Evolutionary conservation across 106 monocot species (phyloP).

Genomic region (Apostasia shenzhenica): DNA sequence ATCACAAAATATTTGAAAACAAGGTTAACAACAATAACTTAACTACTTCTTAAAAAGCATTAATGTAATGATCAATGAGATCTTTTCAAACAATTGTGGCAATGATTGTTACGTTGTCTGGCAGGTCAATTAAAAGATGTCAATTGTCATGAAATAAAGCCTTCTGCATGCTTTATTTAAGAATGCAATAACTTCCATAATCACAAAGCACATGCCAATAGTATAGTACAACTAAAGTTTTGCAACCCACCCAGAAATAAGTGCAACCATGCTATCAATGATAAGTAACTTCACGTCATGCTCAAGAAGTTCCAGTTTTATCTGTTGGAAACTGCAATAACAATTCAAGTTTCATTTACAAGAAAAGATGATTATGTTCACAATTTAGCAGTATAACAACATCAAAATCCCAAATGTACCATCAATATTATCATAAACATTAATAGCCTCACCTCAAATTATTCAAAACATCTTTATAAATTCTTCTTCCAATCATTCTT

Average conservation of each 20-base stretch:
- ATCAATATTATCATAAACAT: no score
- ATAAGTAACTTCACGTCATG: constrained; percentile 86
- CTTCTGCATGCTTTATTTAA: neutral
- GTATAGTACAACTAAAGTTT: neutral
- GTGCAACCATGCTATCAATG: constrained; percentile 89
- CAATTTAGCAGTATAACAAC: neutral
- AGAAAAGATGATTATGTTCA: neutral
- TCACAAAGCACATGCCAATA: neutral
- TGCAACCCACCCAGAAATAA: constrained; percentile 41
- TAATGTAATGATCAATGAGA: no score
- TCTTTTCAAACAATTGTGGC: no score
- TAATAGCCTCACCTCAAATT: no score
- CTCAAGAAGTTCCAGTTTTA: constrained; percentile 60
- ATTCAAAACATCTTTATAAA: no score
- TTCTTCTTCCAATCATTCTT: no score
- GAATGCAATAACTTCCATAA: neutral
- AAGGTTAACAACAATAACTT: no score
- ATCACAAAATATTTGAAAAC: no score
- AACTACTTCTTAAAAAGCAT: no score
- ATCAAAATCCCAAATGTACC: neutral
- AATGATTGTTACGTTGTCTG: no score
- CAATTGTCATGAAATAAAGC: no score
- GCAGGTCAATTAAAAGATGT: no score
- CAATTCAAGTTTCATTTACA: neutral
- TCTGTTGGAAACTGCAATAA: constrained; percentile 68